These are phyloP conservation scores for Tylopilus felleus DNA, from an alignment of 768 basidiomycete genomes.

Conservation along the genomic window DNA sequence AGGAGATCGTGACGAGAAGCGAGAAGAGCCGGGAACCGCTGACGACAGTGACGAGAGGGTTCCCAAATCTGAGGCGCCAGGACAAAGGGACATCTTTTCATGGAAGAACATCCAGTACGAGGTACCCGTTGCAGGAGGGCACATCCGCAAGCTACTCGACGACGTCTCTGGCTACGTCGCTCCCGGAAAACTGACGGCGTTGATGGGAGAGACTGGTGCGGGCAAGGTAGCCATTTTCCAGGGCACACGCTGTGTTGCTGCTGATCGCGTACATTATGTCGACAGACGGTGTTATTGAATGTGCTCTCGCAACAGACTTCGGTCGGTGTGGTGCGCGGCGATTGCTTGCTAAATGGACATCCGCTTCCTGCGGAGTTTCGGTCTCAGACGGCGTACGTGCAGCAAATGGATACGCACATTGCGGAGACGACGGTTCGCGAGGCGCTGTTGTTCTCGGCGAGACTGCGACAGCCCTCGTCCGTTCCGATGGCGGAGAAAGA, in stretches of 20 bases:
- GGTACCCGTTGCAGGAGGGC: slow-evolving; percentile 26
- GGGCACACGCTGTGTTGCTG: neutral
- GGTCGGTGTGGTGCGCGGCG: neutral
- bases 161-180: slow-evolving; percentile 47
- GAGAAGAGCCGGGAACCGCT: too few species aligned
- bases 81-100: slow-evolving; percentile 62
- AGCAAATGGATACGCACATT: slow-evolving; percentile 82
- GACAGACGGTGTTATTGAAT: slow-evolving; percentile 55
- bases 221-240: slow-evolving; percentile 21
- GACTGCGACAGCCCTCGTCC: slow-evolving; percentile 66
- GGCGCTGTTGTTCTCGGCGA: slow-evolving; percentile 76
- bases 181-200: slow-evolving; percentile 49
- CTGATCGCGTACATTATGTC: neutral
- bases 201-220: slow-evolving; percentile 45
- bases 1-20: neutral
- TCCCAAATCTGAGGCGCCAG: slow-evolving; percentile 14
- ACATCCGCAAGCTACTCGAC: slow-evolving; percentile 32
- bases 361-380: slow-evolving; percentile 54
- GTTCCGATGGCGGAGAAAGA: slow-evolving; percentile 71
- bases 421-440: slow-evolving; percentile 76
- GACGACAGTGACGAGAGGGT: neutral
- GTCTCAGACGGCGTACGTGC: slow-evolving; percentile 51
- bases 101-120: slow-evolving; percentile 72
- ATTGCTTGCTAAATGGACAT: slow-evolving; percentile 43
- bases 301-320: slow-evolving; percentile 32